These are phyloP conservation scores for Malassezia slooffiae DNA, from an alignment of 1,284 basidiomycete species.

Conservation along the genomic window DNA sequence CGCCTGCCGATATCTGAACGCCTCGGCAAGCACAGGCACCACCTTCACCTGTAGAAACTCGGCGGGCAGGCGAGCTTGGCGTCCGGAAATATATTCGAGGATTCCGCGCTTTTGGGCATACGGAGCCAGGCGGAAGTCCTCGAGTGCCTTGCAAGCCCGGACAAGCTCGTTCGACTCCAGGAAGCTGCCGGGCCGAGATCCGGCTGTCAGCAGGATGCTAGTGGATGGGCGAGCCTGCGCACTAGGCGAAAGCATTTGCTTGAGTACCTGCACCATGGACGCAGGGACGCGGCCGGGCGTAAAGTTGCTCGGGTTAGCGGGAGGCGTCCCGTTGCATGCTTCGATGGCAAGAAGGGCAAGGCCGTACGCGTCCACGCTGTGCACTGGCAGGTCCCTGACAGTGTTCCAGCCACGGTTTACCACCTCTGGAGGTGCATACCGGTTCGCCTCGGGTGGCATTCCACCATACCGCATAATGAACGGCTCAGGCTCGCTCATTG, in stretches of 20 bases:
- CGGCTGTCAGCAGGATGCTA: slow-evolving; percentile 22
- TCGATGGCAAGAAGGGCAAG: slow-evolving; percentile 33
- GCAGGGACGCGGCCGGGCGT: slow-evolving; percentile 67
- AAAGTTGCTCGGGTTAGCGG: slow-evolving; percentile 58
- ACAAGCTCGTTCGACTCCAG: slow-evolving; percentile 75
- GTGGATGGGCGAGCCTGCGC: slow-evolving; percentile 65
- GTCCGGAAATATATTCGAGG: slow-evolving; percentile 9
- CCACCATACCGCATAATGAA: slow-evolving; percentile 26
- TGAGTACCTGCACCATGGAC: slow-evolving; percentile 67
- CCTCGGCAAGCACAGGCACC: slow-evolving; percentile 72
- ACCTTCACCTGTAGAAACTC: slow-evolving; percentile 79
- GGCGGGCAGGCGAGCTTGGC: slow-evolving; percentile 54
- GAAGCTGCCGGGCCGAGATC: slow-evolving; percentile 56
- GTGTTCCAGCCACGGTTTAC: slow-evolving; percentile 64
- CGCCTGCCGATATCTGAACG: slow-evolving; percentile 43
- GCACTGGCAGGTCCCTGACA: slow-evolving; percentile 18
- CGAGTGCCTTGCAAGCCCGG: slow-evolving; percentile 71
- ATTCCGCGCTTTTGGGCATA: slow-evolving; percentile 65
- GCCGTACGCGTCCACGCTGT: slow-evolving; percentile 30
- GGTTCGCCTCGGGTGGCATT: slow-evolving; percentile 35
- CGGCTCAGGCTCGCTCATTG: slow-evolving; percentile 44
- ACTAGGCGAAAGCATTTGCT: slow-evolving; percentile 77
- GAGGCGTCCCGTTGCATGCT: slow-evolving; percentile 31
- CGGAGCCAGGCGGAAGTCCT: slow-evolving; percentile 70
- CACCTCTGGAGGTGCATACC: slow-evolving; percentile 67